Percentiles rank a stretch among this genome's conserved stretches.
Evolutionary conservation across 495 filamentous ascomycete genomes (phyloP).

Genomic region (Bacidia gigantensis): DNA sequence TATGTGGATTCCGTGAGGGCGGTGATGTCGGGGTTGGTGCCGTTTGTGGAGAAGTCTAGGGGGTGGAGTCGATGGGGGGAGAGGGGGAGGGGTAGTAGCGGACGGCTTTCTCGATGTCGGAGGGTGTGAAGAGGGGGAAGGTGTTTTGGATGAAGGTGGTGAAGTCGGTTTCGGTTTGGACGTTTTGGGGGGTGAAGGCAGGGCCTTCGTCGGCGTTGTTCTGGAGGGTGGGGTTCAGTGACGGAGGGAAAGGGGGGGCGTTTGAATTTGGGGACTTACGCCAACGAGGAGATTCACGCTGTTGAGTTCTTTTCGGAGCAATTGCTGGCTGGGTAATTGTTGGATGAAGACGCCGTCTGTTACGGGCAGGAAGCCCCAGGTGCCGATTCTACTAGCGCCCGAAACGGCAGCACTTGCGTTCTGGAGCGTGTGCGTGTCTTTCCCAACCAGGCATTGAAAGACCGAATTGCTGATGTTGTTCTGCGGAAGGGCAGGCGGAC

Average conservation of each 20-base stretch:
- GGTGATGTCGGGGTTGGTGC: conserved; percentile 29
- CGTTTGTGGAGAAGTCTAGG: conserved; percentile 26
- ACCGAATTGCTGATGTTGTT: conserved; percentile 24
- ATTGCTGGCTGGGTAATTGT: conserved; percentile 38
- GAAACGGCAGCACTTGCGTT: conserved; percentile 41
- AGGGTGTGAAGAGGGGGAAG: conserved; percentile 36
- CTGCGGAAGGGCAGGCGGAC: conserved; percentile 7
- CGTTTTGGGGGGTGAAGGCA: conserved; percentile 35
- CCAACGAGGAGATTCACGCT: conserved; percentile 38
- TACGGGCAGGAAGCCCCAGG: conserved; percentile 50
- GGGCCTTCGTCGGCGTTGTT: conserved; percentile 43
- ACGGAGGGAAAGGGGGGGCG: conserved; percentile 2
- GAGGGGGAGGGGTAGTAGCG: conserved; percentile 29
- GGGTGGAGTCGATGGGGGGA: conserved; percentile 1
- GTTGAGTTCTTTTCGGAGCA: conserved; percentile 36
- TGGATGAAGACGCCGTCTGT: conserved; percentile 45
- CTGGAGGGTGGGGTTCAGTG: conserved; percentile 20
- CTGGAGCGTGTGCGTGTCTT: conserved; percentile 38
- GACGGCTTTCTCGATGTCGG: conserved; percentile 31
- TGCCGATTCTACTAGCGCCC: conserved; percentile 28
- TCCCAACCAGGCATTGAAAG: conserved; percentile 40
- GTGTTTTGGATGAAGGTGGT: conserved; percentile 28
- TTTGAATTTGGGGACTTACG: conserved; percentile 19
- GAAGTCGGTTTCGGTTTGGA: conserved; percentile 34
- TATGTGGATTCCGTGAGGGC: conserved; percentile 33